Conservation (phyloP, 257 asterid species). For the Salvia miltiorrhiza region DNA sequence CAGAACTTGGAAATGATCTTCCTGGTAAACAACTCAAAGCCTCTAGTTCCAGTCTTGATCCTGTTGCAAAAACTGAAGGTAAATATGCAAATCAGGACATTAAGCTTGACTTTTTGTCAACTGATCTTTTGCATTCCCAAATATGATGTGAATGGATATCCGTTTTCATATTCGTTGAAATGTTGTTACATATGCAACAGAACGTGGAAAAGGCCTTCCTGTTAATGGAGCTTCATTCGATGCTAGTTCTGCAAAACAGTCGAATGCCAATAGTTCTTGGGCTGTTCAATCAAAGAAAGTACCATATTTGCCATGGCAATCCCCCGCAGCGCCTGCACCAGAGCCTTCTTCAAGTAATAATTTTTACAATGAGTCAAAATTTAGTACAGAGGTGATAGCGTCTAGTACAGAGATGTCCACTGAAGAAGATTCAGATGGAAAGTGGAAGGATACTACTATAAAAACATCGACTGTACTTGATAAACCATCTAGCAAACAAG, state of each 20-base stretch:
- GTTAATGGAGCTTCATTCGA: conserved; percentile 22
- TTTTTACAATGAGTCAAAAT: conserved; percentile 16
- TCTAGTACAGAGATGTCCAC: conserved; percentile 22
- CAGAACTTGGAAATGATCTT: conserved; percentile 37
- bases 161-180: conserved; percentile 23
- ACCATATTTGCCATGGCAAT: conserved; percentile 26
- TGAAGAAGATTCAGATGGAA: conserved; percentile 26
- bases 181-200: conserved; percentile 32
- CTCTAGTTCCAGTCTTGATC: conserved; percentile 26
- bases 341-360: conserved; percentile 27
- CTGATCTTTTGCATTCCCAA: no score
- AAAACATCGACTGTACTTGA: conserved; percentile 31
- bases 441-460: conserved; percentile 15
- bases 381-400: conserved; percentile 6
- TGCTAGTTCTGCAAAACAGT: conserved; percentile 23
- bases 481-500: conserved; percentile 24
- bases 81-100: conserved; percentile 18
- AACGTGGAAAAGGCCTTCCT: conserved; percentile 32
- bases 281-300: conserved; percentile 30
- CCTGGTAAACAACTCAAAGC: conserved; percentile 15
- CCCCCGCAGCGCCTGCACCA: conserved; percentile 24
- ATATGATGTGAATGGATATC: conserved; percentile 22
- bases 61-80: conserved; percentile 31
- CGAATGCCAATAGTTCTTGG: conserved; percentile 22
- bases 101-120: no score